phyloP scores from a whole-genome alignment of 371 early-diverging fungal species.

The Syncephalastrum racemosum region DNA sequence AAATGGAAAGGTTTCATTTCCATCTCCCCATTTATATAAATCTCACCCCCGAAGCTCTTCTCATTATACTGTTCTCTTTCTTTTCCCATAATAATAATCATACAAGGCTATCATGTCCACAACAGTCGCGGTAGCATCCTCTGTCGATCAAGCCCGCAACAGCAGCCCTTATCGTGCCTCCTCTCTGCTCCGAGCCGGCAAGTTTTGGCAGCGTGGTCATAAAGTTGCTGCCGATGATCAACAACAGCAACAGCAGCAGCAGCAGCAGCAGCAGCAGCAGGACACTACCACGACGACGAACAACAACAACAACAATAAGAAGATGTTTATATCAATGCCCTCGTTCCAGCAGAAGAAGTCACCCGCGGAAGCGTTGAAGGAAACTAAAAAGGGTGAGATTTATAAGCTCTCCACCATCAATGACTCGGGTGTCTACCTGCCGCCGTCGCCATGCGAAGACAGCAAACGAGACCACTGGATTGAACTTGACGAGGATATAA shows the following conservation, averaged over 20 bases:
- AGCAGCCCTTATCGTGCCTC: too few species aligned
- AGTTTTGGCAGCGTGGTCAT: conserved; percentile 16
- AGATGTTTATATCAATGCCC: too few species aligned
- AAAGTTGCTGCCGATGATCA: conserved; percentile 8
- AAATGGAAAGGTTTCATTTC: too few species aligned
- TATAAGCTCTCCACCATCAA: conserved; percentile 45
- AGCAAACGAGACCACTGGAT: conserved; percentile 31
- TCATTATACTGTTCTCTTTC: too few species aligned
- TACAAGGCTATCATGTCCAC: too few species aligned
- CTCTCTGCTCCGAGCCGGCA: conserved; percentile 16
- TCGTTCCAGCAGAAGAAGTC: conserved; percentile 2
- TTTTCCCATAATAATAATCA: too few species aligned
- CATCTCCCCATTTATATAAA: too few species aligned
- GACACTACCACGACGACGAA: too few species aligned
- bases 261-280: conserved; percentile 5
- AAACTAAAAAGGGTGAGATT: conserved; percentile 26
- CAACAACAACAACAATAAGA: background rate
- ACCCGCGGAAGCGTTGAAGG: conserved; percentile 23
- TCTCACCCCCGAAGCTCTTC: too few species aligned
- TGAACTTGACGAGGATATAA: conserved; percentile 18
- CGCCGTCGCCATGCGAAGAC: conserved; percentile 35
- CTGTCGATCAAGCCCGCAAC: too few species aligned
- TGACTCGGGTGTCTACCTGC: conserved; percentile 37
- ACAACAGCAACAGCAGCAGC: conserved; percentile 9
- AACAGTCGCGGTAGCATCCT: too few species aligned